Percentiles rank a stretch among this genome's conserved stretches.
Conservation (phyloP, 192 early-diverging fungal genomes). For the Umbelopsis sp. region DNA sequence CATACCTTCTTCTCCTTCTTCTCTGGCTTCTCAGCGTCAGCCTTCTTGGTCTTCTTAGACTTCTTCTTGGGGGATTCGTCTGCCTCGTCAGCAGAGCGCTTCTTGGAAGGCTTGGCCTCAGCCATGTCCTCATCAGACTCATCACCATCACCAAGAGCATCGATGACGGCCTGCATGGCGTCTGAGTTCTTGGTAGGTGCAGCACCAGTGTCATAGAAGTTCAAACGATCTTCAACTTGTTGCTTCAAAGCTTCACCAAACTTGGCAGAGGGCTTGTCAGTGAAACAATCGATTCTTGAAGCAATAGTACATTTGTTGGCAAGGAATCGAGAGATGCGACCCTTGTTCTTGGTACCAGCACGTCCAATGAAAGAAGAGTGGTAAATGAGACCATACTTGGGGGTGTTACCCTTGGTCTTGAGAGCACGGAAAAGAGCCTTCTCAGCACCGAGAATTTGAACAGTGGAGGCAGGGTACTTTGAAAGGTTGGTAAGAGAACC, state of each 20-base stretch:
- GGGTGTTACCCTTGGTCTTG: slow-evolving; percentile 96
- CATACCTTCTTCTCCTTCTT: slow-evolving; percentile 58
- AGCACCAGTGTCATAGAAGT: slow-evolving; percentile 91
- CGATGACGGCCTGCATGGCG: slow-evolving; percentile 87
- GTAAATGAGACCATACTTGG: slow-evolving; percentile 98
- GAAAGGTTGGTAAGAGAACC: slow-evolving; percentile 95
- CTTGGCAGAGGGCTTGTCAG: slow-evolving; percentile 81
- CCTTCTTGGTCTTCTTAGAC: slow-evolving; percentile 60
- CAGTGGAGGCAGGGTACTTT: slow-evolving; percentile 96
- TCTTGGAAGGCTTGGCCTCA: slow-evolving; percentile 39
- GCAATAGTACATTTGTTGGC: slow-evolving; percentile 99
- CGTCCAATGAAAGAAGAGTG: slow-evolving; percentile 95
- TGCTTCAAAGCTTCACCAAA: slow-evolving; percentile 92
- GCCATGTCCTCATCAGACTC: slow-evolving; percentile 47
- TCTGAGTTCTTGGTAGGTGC: slow-evolving; percentile 91
- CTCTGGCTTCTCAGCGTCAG: slow-evolving; percentile 51
- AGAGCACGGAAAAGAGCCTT: slow-evolving; percentile 98
- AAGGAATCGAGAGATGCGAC: slow-evolving; percentile 94
- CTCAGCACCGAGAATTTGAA: slow-evolving; percentile 98
- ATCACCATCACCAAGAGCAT: slow-evolving; percentile 67
- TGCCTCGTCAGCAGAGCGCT: slow-evolving; percentile 43
- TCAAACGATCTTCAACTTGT: slow-evolving; percentile 96
- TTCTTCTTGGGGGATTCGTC: slow-evolving; percentile 52
- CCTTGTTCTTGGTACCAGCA: slow-evolving; percentile 97
- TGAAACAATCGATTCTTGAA: slow-evolving; percentile 95